phyloP scores from a whole-genome alignment of 257 asterid genomes.

The Ophiorrhiza pumila region DNA sequence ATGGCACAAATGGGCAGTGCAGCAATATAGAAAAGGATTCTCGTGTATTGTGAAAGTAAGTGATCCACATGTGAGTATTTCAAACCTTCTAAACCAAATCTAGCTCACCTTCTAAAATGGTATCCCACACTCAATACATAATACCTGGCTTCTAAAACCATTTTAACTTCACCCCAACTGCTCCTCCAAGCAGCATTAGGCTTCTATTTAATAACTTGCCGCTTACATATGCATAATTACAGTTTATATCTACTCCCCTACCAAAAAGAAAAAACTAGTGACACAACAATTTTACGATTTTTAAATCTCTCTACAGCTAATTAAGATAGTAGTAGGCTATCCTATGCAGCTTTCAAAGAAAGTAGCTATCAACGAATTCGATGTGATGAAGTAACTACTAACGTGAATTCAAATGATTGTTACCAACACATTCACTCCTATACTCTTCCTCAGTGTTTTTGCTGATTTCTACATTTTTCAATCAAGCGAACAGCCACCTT shows the following conservation, averaged over 20 bases:
- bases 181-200: background rate
- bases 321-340: background rate
- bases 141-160: background rate
- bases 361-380: background rate
- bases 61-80: background rate
- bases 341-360: background rate
- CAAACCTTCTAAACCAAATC: background rate
- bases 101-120: too few relatives aligned
- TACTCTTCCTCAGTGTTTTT: background rate
- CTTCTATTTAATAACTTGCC: background rate
- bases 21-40: background rate
- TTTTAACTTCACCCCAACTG: background rate
- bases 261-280: background rate
- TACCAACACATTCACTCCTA: background rate
- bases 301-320: background rate
- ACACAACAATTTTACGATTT: too few relatives aligned
- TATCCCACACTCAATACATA: too few relatives aligned
- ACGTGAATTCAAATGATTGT: background rate
- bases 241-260: background rate
- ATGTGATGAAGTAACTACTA: background rate
- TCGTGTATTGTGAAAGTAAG: background rate
- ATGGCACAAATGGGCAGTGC: background rate
- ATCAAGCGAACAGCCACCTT: background rate
- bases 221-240: background rate
- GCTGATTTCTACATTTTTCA: background rate